A percentile compares a stretch with the other conserved stretches of the same genome.
Evolutionary conservation across 352 stramenopile genomes (phyloP).

Genomic region (Globisporangium irregulare): DNA sequence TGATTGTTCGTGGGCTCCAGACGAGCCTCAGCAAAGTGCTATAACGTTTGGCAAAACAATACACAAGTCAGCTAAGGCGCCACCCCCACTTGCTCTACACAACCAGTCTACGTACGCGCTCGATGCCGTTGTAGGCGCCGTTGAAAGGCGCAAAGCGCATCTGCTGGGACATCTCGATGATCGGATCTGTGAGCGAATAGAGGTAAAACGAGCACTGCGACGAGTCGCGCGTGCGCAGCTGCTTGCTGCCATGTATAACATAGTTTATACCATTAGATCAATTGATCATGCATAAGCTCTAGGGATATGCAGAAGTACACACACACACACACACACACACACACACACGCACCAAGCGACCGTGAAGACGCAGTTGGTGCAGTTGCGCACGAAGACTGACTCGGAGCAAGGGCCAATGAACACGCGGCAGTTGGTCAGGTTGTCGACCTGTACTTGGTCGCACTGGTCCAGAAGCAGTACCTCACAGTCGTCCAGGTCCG

Average conservation of each 20-base stretch:
- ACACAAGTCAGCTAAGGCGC: background rate
- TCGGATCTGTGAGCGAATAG: conserved; percentile 89
- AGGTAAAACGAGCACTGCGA: conserved; percentile 80
- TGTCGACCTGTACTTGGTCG: conserved; percentile 91
- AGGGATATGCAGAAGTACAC: too few species aligned
- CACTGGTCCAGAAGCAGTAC: conserved; percentile 85
- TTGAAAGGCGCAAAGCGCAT: conserved; percentile 91
- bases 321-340: too few species aligned
- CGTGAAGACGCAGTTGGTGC: conserved; percentile 87
- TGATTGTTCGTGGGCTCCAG: conserved; percentile 87
- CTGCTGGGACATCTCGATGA: conserved; percentile 87
- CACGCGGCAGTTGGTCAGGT: conserved; percentile 80
- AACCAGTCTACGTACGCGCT: conserved; percentile 28
- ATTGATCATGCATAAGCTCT: background rate
- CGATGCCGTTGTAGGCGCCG: conserved; percentile 72
- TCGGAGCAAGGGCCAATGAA: conserved; percentile 80
- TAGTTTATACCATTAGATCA: background rate
- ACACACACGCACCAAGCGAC: conserved; percentile 64
- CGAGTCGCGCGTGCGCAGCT: conserved; percentile 87
- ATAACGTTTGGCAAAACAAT: background rate
- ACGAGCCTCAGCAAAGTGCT: conserved; percentile 70
- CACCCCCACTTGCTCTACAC: background rate
- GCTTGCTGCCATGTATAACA: conserved; percentile 55
- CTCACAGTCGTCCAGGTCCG: conserved; percentile 75
- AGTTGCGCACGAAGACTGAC: conserved; percentile 90